Evolutionary conservation across 1,139 yeast species (phyloP), one percentile per base, ranked within the genome.

Genomic region (Yamadazyma sp.): DNA sequence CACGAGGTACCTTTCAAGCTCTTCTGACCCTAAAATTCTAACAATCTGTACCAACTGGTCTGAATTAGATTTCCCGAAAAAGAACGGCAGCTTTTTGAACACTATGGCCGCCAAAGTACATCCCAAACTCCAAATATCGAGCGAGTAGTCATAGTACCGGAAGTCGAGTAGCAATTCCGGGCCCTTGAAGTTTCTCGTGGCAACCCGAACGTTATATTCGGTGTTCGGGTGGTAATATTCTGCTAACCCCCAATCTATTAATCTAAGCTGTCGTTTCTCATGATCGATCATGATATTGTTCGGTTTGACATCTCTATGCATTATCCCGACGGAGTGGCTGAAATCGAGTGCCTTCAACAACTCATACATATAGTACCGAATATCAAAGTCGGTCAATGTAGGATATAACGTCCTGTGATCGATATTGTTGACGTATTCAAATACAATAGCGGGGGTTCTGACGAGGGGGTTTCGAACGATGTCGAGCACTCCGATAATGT

Each of bases 251-350:
- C 98, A 92, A 68, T 92, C 98, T 50, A 92, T 92, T 46, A 92
- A 75, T 49, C 96, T 78, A 50, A 92, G 69, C 47, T 69, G 70
- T 52, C 77, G 77, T 48, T 74, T 74, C 39, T 79, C 78, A 51
- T 91, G 98, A 61, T 92, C 98, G 56, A 92, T 92, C 97, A 92
- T 92, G 37, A 92, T 92, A 58, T 92, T 92, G 60, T 92, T 97
- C 16, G 98, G 98, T 63, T 92, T 92, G 46, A 92, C 98, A 62
- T 92, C 98, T 59, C 98, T 75, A 64, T 92, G 98, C 87, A 92
- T 92, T 46, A 92, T 91, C 30, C 98, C 98, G 87, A 87, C 87
- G 7, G 96, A 87, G 64, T 92, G 98, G 34, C 92, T 84, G 59
- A 79, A 92, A 62, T 92, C 97, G 45, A 92, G 73, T 0, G 98